Evolutionary conservation across 768 basidiomycete genomes (phyloP), one percentile per base, ranked within the genome.

Genomic region (Trametes gibbosa): DNA sequence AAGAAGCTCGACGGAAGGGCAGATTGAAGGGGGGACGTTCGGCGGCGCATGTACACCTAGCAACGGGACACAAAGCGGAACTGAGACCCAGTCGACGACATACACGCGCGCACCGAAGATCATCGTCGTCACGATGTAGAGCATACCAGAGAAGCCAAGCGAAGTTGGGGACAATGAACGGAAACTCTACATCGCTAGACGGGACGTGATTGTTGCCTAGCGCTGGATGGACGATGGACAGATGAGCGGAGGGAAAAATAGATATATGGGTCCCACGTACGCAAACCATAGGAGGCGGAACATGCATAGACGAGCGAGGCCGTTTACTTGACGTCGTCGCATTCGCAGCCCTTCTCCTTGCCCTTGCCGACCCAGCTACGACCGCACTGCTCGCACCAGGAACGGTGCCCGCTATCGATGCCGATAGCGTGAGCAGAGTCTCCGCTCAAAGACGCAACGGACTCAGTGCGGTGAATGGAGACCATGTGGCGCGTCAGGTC

Each of bases 401-500:
- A 70, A 32, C 90, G 80, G 25, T 74, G 71, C 17, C 82, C 86
- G 57, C 80, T 81, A 58, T 83, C 84, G 32, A 89, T 86, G 40
- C 89, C 90, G 40, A 91, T 85, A n/a, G 81, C 71, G 62, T 79
- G 79, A 67, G 75, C 79, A 5, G 76, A 72, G 1, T 67, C 63
- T 4, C 69, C 63, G 0, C 78, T 75, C 34, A 77, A 72, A 12
- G 79, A 75, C 8, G 64, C 66, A 43, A 75, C 69, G 58, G 75
- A 68, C n/a, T 87, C 87, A 62, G 87, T 86, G 37, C 87, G 85
- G 65, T 95, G 92, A 57, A 95, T 93, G 61, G 88, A 89, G 48
- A 90, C 83, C 53, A 91, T 80, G 72, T 98, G 95, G 41, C 95
- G 87, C 13, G 92, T 92, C 8, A 98, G 77, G 68, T 98, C 95